A percentile compares a stretch with the other conserved stretches of the same genome.
Conservation (phyloP, 768 basidiomycete species). For the Rhizopogon sp. region DNA sequence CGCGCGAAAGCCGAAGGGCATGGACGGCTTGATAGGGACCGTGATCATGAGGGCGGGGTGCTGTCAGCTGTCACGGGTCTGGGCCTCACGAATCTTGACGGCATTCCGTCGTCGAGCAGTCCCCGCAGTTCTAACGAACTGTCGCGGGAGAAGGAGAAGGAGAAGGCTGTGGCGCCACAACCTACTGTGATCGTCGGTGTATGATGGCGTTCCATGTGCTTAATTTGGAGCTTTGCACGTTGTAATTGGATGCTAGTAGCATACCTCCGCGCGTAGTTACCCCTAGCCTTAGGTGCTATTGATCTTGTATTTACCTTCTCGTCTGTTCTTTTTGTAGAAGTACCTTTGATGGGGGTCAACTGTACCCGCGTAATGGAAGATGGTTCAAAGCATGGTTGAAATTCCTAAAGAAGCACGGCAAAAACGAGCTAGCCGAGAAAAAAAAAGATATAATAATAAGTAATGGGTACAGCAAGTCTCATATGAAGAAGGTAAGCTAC, state of each 20-base stretch:
- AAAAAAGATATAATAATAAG: neutral
- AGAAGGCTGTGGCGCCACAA: neutral
- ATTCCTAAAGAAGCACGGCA: neutral
- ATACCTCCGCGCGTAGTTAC: neutral
- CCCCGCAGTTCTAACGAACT: slow-evolving; percentile 10
- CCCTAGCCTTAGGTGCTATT: too few species aligned
- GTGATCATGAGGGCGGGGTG: slow-evolving; percentile 3
- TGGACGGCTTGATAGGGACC: neutral
- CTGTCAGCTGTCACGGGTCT: slow-evolving; percentile 24
- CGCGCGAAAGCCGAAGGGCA: slow-evolving; percentile 5
- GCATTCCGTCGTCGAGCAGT: slow-evolving; percentile 4
- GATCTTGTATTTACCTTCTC: neutral
- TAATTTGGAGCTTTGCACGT: neutral
- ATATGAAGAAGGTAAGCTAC: neutral
- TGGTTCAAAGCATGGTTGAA: neutral
- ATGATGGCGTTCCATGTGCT: neutral
- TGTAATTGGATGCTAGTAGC: neutral
- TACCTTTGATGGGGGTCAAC: neutral
- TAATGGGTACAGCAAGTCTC: neutral
- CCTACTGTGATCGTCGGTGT: neutral
- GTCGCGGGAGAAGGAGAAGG: slow-evolving; percentile 7
- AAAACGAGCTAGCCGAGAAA: neutral
- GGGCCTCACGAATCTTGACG: slow-evolving; percentile 21
- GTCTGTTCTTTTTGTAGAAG: neutral
- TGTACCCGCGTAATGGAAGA: neutral